These are phyloP conservation scores for Neurospora sp. DNA, from an alignment of 2,329 filamentous ascomycete species.

Conservation along the genomic window DNA sequence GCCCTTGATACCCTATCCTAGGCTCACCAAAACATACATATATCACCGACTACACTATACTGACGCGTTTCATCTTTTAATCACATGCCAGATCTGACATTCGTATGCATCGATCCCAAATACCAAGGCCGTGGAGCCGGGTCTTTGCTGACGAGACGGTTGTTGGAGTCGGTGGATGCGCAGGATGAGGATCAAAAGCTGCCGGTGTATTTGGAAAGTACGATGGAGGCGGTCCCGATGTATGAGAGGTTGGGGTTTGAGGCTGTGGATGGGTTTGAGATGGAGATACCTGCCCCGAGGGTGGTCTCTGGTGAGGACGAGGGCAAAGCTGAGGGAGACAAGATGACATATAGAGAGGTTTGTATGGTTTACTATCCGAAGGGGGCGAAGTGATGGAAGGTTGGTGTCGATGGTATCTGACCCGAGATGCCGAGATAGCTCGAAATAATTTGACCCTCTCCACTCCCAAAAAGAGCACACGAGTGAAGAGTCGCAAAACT, in stretches of 20 bases:
- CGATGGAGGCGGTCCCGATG: constrained; percentile 27
- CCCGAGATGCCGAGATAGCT: too few species aligned
- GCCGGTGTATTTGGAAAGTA: constrained; percentile 30
- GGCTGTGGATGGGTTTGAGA: constrained; percentile 22
- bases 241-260: constrained; percentile 30
- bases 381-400: neutral
- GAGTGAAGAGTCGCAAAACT: too few species aligned
- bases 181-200: constrained; percentile 22
- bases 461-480: too few species aligned
- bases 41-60: neutral
- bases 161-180: constrained; percentile 19
- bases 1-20: neutral
- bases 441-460: too few species aligned
- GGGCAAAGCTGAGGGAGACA: constrained; percentile 4
- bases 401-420: too few species aligned
- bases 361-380: constrained; percentile 22
- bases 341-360: constrained; percentile 19
- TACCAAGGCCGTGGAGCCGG: constrained; percentile 28
- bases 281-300: constrained; percentile 23
- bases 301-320: constrained; percentile 2
- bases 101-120: constrained; percentile 28
- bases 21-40: neutral
- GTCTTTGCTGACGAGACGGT: constrained; percentile 22
- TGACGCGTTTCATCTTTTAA: neutral
- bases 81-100: constrained; percentile 23